Base-by-base conservation (phyloP, 2,329 filamentous ascomycete species). In the Hypoxylon sp. region DNA sequence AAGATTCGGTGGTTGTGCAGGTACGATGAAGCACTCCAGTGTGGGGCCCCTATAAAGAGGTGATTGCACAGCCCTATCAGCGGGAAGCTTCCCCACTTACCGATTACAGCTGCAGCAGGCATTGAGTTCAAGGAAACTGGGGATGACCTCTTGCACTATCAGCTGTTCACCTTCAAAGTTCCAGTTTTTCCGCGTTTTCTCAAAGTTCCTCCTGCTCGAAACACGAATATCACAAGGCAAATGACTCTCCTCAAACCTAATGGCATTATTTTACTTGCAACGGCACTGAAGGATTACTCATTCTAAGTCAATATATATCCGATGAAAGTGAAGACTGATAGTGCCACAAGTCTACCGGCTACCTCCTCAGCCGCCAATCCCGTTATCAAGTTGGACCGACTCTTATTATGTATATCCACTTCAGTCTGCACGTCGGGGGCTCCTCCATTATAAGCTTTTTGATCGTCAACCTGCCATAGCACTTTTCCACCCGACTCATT, bases 121-220 rank as follows among this genome's bases (percentile, higher is more conserved):
- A 53, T 56, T 60, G 21, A 60, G 37, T 48, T 27, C n/a, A 25
- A n/a, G 21, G 21, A 57, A 63, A 9, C 53, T 63, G 51, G 51
- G 48, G 62, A 61, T 63, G 66, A 66, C 62, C 62, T 68, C 55
- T 30, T 11, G 34, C 51, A 61, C 59, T 63, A 66, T 68, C 66
- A 68, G 54, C 59, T 66, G 66, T 47, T n/a, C 29, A 16, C 23
- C 3, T 8, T 50, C 11, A 58, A 14, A 41, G 51, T 56, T 50
- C 53, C 16, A 23, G 23, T 46, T n/a, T 61, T 65, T 60, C n/a
- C 27, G 37, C 21, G 30, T 34, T 57, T 53, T 47, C 47, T 34
- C 29, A 16, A 25, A 19, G 29, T 34, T 21, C 50, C 46, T 54
- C n/a, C 23, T 50, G 5, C 3, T 27, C 6, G 25, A 45, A 47